A percentile compares a stretch with the other conserved stretches of the same genome.
These are phyloP conservation scores for Excoecaria cochinchinensis DNA, from an alignment of 345 rosid genomes.

Conservation along the genomic window DNA sequence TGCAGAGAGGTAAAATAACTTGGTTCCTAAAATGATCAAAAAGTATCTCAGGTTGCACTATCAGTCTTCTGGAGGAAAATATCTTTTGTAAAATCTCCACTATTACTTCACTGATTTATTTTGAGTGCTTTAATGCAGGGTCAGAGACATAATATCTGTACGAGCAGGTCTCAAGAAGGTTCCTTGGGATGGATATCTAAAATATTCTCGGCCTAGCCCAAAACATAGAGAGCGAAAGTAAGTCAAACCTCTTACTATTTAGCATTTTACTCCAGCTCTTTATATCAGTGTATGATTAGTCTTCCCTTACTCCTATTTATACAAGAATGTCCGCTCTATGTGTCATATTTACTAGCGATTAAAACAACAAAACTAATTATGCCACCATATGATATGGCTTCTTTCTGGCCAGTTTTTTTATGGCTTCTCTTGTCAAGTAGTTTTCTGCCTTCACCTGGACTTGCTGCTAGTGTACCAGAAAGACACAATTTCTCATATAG, in stretches of 20 bases:
- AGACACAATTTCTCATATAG: not conserved
- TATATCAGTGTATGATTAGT: not conserved
- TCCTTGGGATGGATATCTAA: conserved; percentile 99
- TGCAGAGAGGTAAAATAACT: conserved; percentile 78
- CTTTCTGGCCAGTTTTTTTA: not conserved
- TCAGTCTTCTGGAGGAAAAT: not conserved
- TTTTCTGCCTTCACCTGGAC: not conserved
- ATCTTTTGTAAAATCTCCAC: not conserved
- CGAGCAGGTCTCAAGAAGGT: conserved; percentile 95
- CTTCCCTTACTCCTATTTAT: not conserved
- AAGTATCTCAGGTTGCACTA: not conserved
- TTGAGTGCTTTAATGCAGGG: conserved; percentile 47
- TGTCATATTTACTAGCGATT: not conserved
- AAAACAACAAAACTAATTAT: not conserved
- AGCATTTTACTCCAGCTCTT: too few relatives aligned
- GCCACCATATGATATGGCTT: not conserved
- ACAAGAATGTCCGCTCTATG: too few relatives aligned
- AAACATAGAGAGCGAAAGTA: conserved; percentile 96
- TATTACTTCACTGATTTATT: conserved; percentile 3
- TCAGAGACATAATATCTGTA: conserved; percentile 81
- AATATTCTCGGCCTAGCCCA: conserved; percentile 92
- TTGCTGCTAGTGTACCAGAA: not conserved
- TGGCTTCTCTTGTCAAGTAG: not conserved
- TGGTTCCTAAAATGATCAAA: conserved; percentile 1
- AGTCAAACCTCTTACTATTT: conserved; percentile 22